phyloP scores from a whole-genome alignment of 768 basidiomycete genomes.

The Tricholoma sp. region DNA sequence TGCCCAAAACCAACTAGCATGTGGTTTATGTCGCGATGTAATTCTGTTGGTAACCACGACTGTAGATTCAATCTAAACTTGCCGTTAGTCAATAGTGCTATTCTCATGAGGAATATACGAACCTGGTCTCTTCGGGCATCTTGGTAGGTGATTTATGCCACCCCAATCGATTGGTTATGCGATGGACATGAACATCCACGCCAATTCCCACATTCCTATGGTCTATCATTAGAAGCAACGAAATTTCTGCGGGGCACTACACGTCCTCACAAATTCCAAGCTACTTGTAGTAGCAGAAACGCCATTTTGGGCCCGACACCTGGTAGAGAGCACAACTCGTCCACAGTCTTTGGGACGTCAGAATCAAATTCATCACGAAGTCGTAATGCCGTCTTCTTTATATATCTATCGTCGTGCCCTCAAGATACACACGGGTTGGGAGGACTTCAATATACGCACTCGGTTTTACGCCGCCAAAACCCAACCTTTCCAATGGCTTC shows the following conservation, averaged over 20 bases:
- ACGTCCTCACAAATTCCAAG: constrained; percentile 69
- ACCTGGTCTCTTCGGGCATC: constrained; percentile 87
- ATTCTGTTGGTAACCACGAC: constrained; percentile 75
- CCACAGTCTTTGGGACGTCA: constrained; percentile 86
- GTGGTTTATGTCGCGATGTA: constrained; percentile 73
- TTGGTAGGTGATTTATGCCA: constrained; percentile 89
- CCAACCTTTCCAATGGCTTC: constrained; percentile 86
- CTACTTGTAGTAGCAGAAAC: constrained; percentile 75
- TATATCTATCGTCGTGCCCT: constrained; percentile 43
- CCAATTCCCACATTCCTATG: constrained; percentile 83
- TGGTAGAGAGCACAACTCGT: constrained; percentile 79
- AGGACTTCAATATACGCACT: constrained; percentile 38
- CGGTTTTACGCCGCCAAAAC: constrained; percentile 86
- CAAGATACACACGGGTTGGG: background rate
- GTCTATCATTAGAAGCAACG: background rate
- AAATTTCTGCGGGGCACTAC: background rate
- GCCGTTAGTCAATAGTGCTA: background rate
- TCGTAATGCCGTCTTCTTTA: constrained; percentile 66
- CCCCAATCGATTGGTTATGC: constrained; percentile 88
- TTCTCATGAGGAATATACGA: background rate
- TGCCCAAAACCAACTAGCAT: constrained; percentile 84
- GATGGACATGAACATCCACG: constrained; percentile 93
- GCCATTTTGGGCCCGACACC: constrained; percentile 99
- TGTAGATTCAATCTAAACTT: constrained; percentile 61
- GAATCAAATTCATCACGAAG: constrained; percentile 69